These are phyloP conservation scores for Tricharina praecox DNA, from an alignment of 495 filamentous ascomycete genomes.

Conservation along the genomic window DNA sequence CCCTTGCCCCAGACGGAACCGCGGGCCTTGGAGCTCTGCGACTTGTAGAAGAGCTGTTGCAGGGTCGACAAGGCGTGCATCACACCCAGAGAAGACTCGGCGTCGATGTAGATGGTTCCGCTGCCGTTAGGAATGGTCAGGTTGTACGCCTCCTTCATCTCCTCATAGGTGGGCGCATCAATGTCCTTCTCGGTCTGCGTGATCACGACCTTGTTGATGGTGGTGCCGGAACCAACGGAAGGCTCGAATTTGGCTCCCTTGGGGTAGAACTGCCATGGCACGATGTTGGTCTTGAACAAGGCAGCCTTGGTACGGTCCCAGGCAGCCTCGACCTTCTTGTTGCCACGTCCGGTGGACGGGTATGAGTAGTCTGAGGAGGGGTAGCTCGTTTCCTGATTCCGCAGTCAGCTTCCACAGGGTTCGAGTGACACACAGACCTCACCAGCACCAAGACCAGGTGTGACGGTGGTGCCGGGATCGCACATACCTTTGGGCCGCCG, in stretches of 20 bases:
- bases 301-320: conserved; percentile 32
- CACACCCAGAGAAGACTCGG: conserved; percentile 46
- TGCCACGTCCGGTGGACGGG: background rate
- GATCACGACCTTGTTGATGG: conserved; percentile 40
- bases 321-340: conserved; percentile 11
- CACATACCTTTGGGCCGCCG: background rate
- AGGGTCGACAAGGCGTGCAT: conserved; percentile 53
- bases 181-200: conserved; percentile 40
- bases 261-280: conserved; percentile 61
- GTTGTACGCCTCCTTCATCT: conserved; percentile 58
- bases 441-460: background rate
- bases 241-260: conserved; percentile 47
- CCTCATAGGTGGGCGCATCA: conserved; percentile 39
- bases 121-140: conserved; percentile 34
- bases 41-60: conserved; percentile 61
- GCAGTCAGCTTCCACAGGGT: too few relatives aligned
- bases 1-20: conserved; percentile 44
- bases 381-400: too few relatives aligned
- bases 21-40: conserved; percentile 25
- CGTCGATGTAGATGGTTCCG: conserved; percentile 39
- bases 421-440: background rate
- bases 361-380: too few relatives aligned
- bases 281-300: conserved; percentile 45
- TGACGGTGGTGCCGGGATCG: background rate
- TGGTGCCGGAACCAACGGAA: conserved; percentile 27